A percentile compares a stretch with the other conserved stretches of the same genome.
These are phyloP conservation scores for Protostelium mycophagum DNA, from an alignment of 78 protist species.

Conservation along the genomic window DNA sequence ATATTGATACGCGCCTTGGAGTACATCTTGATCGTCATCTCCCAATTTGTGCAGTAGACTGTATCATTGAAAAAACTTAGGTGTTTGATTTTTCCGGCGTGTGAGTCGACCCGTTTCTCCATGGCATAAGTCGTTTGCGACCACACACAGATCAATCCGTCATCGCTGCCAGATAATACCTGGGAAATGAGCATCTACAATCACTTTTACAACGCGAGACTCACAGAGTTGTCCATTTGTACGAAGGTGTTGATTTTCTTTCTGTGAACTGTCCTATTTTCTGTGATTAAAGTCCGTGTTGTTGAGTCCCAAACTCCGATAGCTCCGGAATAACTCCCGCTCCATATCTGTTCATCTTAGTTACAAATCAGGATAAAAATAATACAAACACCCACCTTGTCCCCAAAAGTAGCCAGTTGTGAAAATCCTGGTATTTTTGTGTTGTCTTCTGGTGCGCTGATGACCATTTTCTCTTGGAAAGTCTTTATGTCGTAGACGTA, in stretches of 20 bases:
- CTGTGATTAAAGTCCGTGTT: neutral
- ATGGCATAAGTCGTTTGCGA: neutral
- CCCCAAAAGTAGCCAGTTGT: neutral
- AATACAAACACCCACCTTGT: neutral
- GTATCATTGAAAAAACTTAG: neutral
- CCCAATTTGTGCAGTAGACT: neutral
- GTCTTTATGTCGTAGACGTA: neutral
- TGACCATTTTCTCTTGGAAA: neutral
- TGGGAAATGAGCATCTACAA: neutral
- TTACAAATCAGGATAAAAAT: neutral
- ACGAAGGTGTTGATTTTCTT: neutral
- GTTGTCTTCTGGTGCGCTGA: neutral
- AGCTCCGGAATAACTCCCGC: neutral
- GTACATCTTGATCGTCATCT: neutral
- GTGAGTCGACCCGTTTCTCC: neutral
- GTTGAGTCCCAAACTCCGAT: neutral
- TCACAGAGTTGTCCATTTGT: neutral
- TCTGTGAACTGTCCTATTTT: neutral
- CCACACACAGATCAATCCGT: neutral
- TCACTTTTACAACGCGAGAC: neutral
- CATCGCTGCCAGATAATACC: neutral
- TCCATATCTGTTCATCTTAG: neutral
- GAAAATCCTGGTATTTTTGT: neutral
- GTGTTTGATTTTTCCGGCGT: neutral
- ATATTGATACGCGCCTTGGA: neutral